phyloP scores from a whole-genome alignment of 2,329 filamentous ascomycete species.

The Pestalotiopsis sp. region DNA sequence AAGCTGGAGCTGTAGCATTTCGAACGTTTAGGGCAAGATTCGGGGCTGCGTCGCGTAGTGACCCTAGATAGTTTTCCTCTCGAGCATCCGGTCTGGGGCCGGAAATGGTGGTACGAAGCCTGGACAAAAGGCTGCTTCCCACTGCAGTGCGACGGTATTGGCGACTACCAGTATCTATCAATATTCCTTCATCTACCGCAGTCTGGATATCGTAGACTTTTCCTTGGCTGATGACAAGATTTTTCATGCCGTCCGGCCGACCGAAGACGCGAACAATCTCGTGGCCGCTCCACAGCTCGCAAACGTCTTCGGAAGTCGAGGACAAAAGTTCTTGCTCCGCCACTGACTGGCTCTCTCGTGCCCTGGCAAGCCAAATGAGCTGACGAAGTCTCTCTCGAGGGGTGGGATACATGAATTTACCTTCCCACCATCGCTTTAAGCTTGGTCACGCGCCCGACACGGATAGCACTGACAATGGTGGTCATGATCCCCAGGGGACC shows the following conservation, averaged over 20 bases:
- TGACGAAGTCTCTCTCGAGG: neutral
- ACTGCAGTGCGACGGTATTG: no score
- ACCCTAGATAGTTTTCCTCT: no score
- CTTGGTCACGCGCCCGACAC: neutral
- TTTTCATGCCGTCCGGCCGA: neutral
- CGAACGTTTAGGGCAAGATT: neutral
- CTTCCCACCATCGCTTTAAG: neutral
- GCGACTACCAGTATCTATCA: neutral
- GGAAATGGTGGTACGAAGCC: no score
- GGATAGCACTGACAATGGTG: neutral
- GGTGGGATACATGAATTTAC: neutral
- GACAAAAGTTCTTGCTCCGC: neutral
- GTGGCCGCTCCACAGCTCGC: neutral
- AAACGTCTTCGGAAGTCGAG: neutral
- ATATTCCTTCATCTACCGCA: neutral
- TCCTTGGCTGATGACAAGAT: neutral
- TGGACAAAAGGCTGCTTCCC: no score
- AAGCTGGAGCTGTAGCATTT: neutral
- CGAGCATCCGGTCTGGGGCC: no score
- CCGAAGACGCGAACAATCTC: neutral
- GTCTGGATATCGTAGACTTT: neutral
- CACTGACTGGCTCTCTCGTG: neutral
- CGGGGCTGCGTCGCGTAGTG: neutral
- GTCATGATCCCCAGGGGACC: neutral
- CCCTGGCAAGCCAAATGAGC: neutral